Evolutionary conservation across 306 rosid genomes (phyloP).

Genomic region (Castanea mollissima): DNA sequence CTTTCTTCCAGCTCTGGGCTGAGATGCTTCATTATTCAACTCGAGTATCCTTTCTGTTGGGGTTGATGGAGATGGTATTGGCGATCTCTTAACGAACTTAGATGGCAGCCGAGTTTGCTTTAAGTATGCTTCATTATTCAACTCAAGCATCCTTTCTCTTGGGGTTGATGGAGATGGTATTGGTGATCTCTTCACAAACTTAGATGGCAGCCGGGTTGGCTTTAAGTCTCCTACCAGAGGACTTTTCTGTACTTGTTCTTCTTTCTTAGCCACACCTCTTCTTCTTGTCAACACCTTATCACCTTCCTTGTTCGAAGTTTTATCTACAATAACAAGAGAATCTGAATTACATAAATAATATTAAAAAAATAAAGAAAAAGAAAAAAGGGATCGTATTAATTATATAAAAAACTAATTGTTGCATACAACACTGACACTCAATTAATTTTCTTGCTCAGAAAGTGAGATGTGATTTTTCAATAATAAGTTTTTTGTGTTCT

Average conservation of each 20-base stretch:
- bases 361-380: background rate
- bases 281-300: constrained; percentile 15
- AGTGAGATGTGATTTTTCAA: too few relatives aligned
- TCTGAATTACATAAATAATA: background rate
- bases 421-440: too few relatives aligned
- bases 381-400: background rate
- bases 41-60: constrained; percentile 14
- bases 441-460: too few relatives aligned
- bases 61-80: constrained; percentile 40
- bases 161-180: constrained; percentile 37
- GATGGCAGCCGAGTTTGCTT: constrained; percentile 23
- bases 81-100: constrained; percentile 53
- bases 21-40: constrained; percentile 1
- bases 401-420: too few relatives aligned
- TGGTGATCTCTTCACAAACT: constrained; percentile 57
- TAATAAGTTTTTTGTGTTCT: too few relatives aligned
- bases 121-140: background rate
- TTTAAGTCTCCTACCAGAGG: constrained; percentile 20
- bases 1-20: constrained; percentile 6
- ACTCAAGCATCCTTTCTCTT: constrained; percentile 12
- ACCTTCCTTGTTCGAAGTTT: constrained; percentile 12
- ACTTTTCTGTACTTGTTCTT: constrained; percentile 4
- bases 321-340: constrained; percentile 28
- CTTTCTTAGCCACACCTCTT: constrained; percentile 13
- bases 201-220: constrained; percentile 42